Evolutionary conservation across 225 moss, liverwort and hornwort species (phyloP), one percentile per base, ranked within the genome.

Genomic region (Straminergon stramineum): DNA sequence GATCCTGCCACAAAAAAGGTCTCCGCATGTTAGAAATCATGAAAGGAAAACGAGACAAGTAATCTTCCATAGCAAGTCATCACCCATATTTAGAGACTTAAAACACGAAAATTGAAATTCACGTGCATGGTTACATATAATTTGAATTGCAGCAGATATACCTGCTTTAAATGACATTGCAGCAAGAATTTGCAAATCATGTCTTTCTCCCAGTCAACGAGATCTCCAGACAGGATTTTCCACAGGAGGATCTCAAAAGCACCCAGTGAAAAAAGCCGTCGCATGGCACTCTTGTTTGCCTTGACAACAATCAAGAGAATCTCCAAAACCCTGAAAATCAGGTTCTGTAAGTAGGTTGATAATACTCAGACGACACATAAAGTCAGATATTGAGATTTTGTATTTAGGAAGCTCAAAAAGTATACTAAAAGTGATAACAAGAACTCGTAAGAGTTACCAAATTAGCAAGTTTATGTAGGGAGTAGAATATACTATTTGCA

Each of bases 181-280:
- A 96, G 92, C 88, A 99, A 84, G 87, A 96, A 96, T 82, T 97
- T 96, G 86, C 95, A 95, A 77, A 97, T 95, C 90, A 90, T 86
- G 70, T 94, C 89, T 89, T 95, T 99, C 83, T 99, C 97, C 87
- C 91, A 92, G 45, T 94, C 95, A 75, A 95, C 91, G 51, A 97
- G 90, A 87, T 97, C 95, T 35, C 95, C 97, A 20, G 94, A 94
- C 71, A 97, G 93, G 86, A 97, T 93, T 93, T 99, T 99, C 99
- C 97, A 99, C 86, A 99, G 79, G 84, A 99, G 96, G 84, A 99
- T 97, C 93, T 97, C 99, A 92, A 99, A 97, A 78, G 97, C 97
- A 69, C 99, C 99, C 86, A 97, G 93, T 81, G 96, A 97, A 91
- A 96, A 95, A 63, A 99, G 97, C 73, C 94, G 95, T 82, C 95